Conservation (phyloP, 1,139 yeast genomes). For the Suzukiozyma palmioleophila region DNA sequence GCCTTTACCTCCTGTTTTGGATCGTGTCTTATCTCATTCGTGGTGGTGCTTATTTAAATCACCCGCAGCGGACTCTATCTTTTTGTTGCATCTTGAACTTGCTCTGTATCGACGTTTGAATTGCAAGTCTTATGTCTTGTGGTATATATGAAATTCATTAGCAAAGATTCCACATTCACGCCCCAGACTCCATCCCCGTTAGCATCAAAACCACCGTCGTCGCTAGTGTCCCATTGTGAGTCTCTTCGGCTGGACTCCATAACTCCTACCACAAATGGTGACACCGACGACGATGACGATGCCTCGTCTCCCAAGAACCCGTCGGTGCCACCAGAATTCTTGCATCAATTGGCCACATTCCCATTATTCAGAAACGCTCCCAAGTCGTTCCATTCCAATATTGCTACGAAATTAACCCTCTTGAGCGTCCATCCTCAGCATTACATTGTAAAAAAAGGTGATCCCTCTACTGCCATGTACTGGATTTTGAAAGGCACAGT, state of each 20-base stretch:
- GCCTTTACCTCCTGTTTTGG: too few species aligned
- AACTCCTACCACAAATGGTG: constrained; percentile 1
- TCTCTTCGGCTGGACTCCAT: background rate
- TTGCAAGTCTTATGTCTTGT: background rate
- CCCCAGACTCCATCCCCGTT: constrained; percentile 23
- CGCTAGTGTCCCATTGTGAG: background rate
- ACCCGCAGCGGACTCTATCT: too few species aligned
- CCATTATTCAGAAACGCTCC: constrained; percentile 67
- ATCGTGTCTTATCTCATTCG: too few species aligned
- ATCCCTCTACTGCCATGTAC: constrained; percentile 73
- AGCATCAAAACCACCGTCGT: constrained; percentile 5
- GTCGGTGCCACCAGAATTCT: constrained; percentile 47
- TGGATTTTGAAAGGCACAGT: constrained; percentile 76
- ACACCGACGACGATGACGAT: constrained; percentile 7
- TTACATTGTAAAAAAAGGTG: constrained; percentile 65
- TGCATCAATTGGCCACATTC: constrained; percentile 51
- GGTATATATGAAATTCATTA: background rate
- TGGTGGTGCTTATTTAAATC: too few species aligned
- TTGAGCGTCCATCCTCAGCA: constrained; percentile 64
- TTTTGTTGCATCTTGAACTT: too few species aligned
- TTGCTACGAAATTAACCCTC: constrained; percentile 54
- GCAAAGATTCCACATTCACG: constrained; percentile 10
- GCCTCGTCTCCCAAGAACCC: constrained; percentile 4
- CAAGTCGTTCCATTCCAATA: constrained; percentile 52
- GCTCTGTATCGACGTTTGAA: too few species aligned